A percentile compares a stretch with the other conserved stretches of the same genome.
Conservation (phyloP, 2,329 filamentous ascomycete genomes). For the Paecilomyces sp. region DNA sequence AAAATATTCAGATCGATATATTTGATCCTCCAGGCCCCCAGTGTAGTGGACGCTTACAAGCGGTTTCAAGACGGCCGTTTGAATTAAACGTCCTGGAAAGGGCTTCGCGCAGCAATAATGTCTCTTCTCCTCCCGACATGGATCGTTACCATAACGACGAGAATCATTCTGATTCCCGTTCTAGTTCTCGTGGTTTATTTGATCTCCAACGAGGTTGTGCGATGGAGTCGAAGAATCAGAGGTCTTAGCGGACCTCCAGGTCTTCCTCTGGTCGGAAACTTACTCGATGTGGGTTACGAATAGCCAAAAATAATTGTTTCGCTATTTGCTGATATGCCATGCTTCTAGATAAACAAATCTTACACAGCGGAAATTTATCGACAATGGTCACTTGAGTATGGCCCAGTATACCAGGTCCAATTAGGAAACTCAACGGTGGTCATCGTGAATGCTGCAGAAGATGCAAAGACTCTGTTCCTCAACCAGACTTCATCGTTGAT, state of each 20-base stretch:
- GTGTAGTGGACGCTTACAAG: too few relatives aligned
- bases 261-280: not conserved
- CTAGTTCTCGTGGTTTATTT: not conserved
- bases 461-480: slow-evolving; percentile 35
- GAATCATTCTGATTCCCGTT: too few relatives aligned
- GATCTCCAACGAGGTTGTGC: not conserved
- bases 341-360: not conserved
- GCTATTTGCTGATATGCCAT: too few relatives aligned
- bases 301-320: too few relatives aligned
- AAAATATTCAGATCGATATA: too few relatives aligned
- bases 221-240: not conserved
- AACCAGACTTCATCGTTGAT: slow-evolving; percentile 35
- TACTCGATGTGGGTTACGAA: not conserved
- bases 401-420: slow-evolving; percentile 40
- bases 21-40: too few relatives aligned
- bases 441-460: slow-evolving; percentile 36
- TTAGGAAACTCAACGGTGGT: slow-evolving; percentile 39
- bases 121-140: too few relatives aligned
- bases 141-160: too few relatives aligned
- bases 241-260: not conserved
- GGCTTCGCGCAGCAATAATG: too few relatives aligned
- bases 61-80: too few relatives aligned
- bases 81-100: too few relatives aligned
- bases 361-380: slow-evolving; percentile 32
- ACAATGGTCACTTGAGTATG: slow-evolving; percentile 34